phyloP scores from a whole-genome alignment of 257 asterid species.

The Solanum paucissectum region DNA sequence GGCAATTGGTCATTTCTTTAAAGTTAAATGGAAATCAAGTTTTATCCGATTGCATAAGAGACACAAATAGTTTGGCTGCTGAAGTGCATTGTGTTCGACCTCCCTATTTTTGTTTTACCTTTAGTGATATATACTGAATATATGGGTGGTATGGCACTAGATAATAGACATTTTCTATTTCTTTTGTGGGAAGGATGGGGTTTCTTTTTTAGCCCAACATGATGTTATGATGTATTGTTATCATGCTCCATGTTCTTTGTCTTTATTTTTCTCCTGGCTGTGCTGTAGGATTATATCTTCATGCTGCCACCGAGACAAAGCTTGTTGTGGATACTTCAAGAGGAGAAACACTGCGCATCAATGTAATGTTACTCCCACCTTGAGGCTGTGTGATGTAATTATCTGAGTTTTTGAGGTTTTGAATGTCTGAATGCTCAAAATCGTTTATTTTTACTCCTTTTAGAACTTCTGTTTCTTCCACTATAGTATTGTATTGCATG shows the following conservation, averaged over 20 bases:
- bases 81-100: neutral
- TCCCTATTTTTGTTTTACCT: neutral
- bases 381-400: neutral
- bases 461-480: neutral
- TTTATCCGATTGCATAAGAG: neutral
- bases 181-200: neutral
- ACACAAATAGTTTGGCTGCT: neutral
- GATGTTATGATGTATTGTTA: neutral
- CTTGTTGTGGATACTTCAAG: constrained; percentile 93
- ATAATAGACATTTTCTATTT: neutral
- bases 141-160: neutral
- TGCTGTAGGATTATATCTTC: constrained; percentile 68
- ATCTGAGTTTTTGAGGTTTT: neutral
- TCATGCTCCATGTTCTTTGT: neutral
- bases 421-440: neutral
- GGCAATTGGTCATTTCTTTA: neutral
- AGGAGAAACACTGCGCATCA: constrained; percentile 93
- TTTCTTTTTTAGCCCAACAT: neutral
- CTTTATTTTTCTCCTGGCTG: constrained; percentile 3
- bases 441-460: neutral
- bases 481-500: neutral
- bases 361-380: constrained; percentile 36
- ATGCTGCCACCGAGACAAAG: constrained; percentile 73
- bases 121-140: neutral
- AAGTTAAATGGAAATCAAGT: neutral